phyloP scores from a whole-genome alignment of 441 rosid genomes.

The Macaranga tanarius region DNA sequence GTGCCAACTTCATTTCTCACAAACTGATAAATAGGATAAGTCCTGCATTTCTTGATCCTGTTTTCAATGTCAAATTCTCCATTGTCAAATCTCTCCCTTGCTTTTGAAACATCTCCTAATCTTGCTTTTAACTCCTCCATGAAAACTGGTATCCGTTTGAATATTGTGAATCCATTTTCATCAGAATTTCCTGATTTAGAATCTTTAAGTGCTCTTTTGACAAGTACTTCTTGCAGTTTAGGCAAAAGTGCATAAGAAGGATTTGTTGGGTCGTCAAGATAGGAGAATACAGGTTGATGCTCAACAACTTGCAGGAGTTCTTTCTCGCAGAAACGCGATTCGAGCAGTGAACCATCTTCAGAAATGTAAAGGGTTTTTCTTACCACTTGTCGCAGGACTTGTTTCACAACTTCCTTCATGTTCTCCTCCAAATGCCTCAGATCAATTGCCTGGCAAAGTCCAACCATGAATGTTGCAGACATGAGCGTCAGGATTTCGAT shows the following conservation, averaged over 20 bases:
- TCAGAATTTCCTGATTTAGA: constrained; percentile 16
- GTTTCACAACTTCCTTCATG: constrained; percentile 30
- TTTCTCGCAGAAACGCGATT: constrained; percentile 43
- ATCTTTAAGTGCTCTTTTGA: constrained; percentile 30
- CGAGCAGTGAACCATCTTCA: constrained; percentile 40
- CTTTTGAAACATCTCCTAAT: constrained; percentile 30
- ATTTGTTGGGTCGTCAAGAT: constrained; percentile 39
- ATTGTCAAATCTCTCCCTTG: constrained; percentile 29
- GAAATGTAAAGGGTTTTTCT: constrained; percentile 33
- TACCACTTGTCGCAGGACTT: constrained; percentile 25
- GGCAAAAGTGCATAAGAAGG: constrained; percentile 39
- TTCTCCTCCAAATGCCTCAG: constrained; percentile 35
- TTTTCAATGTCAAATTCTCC: constrained; percentile 27
- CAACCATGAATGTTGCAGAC: constrained; percentile 37
- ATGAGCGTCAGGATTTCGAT: constrained; percentile 35
- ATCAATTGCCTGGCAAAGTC: constrained; percentile 37
- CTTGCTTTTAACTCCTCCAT: constrained; percentile 30
- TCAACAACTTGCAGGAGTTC: constrained; percentile 40
- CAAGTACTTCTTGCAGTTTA: constrained; percentile 37
- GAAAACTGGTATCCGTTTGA: constrained; percentile 39
- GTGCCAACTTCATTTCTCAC: constrained; percentile 35
- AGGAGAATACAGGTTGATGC: constrained; percentile 41
- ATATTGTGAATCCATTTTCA: constrained; percentile 27
- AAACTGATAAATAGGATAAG: constrained; percentile 33
- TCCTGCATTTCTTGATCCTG: constrained; percentile 36